phyloP scores from a whole-genome alignment of 768 basidiomycete species.

The Pisolithus microcarpus region DNA sequence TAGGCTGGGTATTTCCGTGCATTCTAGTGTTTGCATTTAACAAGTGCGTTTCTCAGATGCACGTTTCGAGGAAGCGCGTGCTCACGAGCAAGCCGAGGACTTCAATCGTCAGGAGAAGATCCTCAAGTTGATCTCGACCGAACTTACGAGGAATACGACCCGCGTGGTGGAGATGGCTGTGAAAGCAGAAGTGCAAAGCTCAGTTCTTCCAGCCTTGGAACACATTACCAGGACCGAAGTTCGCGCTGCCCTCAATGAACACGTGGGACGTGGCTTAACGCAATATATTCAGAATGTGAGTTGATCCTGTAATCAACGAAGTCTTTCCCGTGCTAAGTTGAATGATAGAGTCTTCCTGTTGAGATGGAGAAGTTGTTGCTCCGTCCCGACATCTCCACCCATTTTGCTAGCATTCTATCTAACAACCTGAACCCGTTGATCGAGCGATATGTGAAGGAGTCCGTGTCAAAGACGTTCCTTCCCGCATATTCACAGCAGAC shows the following conservation, averaged over 20 bases:
- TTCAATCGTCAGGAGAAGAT: constrained; percentile 85
- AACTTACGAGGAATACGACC: constrained; percentile 81
- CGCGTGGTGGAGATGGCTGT: constrained; percentile 86
- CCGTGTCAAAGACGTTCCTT: constrained; percentile 63
- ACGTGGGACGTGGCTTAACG: constrained; percentile 65
- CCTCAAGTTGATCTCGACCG: constrained; percentile 79
- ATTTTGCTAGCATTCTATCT: constrained; percentile 70
- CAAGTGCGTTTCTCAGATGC: constrained; percentile 45
- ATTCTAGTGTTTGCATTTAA: constrained; percentile 2
- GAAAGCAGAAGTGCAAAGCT: constrained; percentile 76
- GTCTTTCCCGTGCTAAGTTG: not conserved
- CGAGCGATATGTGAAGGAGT: constrained; percentile 76
- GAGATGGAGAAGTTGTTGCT: constrained; percentile 76
- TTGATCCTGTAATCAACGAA: not conserved
- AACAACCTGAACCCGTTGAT: constrained; percentile 67
- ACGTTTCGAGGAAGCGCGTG: constrained; percentile 77
- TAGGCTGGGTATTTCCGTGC: constrained; percentile 32
- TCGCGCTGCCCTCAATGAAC: constrained; percentile 67
- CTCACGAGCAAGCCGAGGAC: constrained; percentile 71
- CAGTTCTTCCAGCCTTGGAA: constrained; percentile 76
- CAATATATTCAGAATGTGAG: constrained; percentile 67
- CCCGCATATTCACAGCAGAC: constrained; percentile 72
- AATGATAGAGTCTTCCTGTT: constrained; percentile 55
- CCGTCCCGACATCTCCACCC: constrained; percentile 67
- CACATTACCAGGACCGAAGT: constrained; percentile 79